phyloP scores from a whole-genome alignment of 2,329 filamentous ascomycete genomes.

The Arthrobotrys sinensis region DNA sequence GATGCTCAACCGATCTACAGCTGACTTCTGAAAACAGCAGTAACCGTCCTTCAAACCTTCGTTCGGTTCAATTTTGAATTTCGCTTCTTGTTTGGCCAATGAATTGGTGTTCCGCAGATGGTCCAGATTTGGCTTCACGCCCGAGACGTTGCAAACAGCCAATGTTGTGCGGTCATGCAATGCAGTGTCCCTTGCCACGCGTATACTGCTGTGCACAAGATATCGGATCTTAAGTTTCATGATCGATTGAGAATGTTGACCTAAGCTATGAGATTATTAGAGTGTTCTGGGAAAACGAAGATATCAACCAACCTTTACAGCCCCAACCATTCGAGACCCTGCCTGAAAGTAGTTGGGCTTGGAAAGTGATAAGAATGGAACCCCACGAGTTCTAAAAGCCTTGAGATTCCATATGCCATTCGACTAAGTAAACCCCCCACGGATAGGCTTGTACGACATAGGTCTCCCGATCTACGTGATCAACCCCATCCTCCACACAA shows the following conservation, averaged over 20 bases:
- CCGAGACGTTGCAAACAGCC: slow-evolving; percentile 4
- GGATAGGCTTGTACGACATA: not conserved
- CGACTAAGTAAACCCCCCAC: not conserved
- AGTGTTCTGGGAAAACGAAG: not conserved
- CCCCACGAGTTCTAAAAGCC: no score
- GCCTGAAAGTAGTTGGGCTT: not conserved
- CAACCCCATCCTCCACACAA: slow-evolving; percentile 3
- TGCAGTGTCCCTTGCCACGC: not conserved
- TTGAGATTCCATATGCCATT: no score
- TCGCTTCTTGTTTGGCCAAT: not conserved
- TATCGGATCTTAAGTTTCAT: slow-evolving; percentile 3
- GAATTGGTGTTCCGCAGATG: not conserved
- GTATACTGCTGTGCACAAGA: not conserved
- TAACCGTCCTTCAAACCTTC: not conserved
- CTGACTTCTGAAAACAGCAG: slow-evolving; percentile 2
- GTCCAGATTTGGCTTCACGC: not conserved
- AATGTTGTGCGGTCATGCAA: not conserved
- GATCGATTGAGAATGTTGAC: not conserved
- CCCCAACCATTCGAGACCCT: not conserved
- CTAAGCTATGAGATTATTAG: not conserved
- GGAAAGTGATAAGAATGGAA: not conserved
- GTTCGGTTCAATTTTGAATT: not conserved
- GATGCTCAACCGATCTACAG: not conserved
- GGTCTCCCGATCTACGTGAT: not conserved
- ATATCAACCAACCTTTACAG: not conserved